A percentile compares a stretch with the other conserved stretches of the same genome.
These are phyloP conservation scores for Phyllosticta capitalensis DNA, from an alignment of 2,329 filamentous ascomycete genomes.

Conservation along the genomic window DNA sequence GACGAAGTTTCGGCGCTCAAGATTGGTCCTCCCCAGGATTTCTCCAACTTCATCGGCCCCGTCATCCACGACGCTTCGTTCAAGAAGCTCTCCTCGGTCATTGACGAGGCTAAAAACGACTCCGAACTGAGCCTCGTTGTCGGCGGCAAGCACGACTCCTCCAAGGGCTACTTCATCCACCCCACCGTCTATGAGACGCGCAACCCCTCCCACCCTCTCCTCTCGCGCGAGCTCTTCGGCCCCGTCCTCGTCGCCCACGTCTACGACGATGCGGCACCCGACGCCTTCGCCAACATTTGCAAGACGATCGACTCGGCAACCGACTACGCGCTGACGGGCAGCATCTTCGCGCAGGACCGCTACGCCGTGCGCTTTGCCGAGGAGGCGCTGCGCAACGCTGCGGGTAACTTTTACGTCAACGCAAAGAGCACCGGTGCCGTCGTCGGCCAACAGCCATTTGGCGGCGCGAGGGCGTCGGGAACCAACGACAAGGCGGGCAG, in stretches of 20 bases:
- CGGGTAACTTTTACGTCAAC: conserved; percentile 82
- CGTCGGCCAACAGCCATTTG: conserved; percentile 43
- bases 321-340: conserved; percentile 69
- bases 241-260: conserved; percentile 66
- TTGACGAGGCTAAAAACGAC: conserved; percentile 72
- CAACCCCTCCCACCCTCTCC: conserved; percentile 63
- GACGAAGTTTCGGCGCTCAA: conserved; percentile 61
- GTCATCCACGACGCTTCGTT: conserved; percentile 78
- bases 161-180: conserved; percentile 72
- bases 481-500: conserved; percentile 51
- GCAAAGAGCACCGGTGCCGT: conserved; percentile 57
- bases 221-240: conserved; percentile 74
- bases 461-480: conserved; percentile 46
- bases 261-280: conserved; percentile 58
- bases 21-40: conserved; percentile 59
- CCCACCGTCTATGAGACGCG: conserved; percentile 72
- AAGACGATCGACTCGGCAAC: conserved; percentile 59
- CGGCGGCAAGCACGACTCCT: conserved; percentile 68
- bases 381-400: conserved; percentile 59
- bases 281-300: conserved; percentile 51
- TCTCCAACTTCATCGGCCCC: conserved; percentile 74
- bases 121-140: conserved; percentile 60
- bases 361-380: conserved; percentile 58
- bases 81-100: conserved; percentile 66
- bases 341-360: conserved; percentile 64